These are phyloP conservation scores for Ensete glaucum DNA, from an alignment of 176 grass and related monocot genomes.

Conservation along the genomic window DNA sequence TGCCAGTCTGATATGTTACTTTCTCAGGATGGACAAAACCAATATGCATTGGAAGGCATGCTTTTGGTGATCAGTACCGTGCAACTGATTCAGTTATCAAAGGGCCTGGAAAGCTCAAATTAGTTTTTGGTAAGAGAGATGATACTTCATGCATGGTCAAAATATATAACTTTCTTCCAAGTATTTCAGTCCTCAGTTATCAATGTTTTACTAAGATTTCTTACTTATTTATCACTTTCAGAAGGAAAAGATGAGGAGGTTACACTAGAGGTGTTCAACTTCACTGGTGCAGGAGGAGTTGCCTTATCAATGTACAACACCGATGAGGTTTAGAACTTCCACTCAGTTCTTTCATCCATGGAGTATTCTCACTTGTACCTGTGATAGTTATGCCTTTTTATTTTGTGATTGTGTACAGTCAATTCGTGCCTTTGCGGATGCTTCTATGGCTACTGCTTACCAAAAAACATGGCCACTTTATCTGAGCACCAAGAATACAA, in stretches of 20 bases:
- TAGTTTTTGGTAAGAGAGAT: conserved; percentile 49
- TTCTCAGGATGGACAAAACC: conserved; percentile 55
- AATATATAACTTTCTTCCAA: background rate
- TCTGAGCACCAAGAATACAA: conserved; percentile 97
- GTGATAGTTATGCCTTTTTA: conserved; percentile 14
- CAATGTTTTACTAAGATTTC: background rate
- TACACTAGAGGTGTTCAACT: conserved; percentile 60
- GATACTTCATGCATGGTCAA: background rate
- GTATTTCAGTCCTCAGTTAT: background rate
- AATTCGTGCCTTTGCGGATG: conserved; percentile 68
- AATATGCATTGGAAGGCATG: conserved; percentile 83
- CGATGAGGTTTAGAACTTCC: conserved; percentile 39
- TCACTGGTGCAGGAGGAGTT: conserved; percentile 67
- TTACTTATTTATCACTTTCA: conserved; percentile 16
- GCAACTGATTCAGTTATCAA: conserved; percentile 61
- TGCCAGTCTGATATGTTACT: conserved; percentile 9
- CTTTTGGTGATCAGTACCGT: conserved; percentile 77
- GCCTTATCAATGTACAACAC: conserved; percentile 72
- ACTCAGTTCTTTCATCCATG: background rate
- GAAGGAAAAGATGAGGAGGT: conserved; percentile 60
- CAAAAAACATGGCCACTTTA: conserved; percentile 96
- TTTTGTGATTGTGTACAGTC: conserved; percentile 37
- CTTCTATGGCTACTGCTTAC: conserved; percentile 76
- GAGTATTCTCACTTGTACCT: background rate
- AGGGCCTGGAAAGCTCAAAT: conserved; percentile 70